Conservation (phyloP, 1,139 yeast species). For the Pichia sp. region DNA sequence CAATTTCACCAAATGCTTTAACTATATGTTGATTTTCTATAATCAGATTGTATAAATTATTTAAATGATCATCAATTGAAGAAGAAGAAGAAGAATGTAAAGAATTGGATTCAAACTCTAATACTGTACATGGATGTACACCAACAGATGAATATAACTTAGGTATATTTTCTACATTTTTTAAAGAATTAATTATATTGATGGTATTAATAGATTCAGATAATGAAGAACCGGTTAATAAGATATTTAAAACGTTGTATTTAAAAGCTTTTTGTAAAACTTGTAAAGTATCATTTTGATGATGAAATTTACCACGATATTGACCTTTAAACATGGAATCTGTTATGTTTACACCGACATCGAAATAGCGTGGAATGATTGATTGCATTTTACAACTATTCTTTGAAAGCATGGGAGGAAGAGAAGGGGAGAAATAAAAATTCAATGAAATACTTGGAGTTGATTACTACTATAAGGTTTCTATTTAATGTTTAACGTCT, state of each 20-base stretch:
- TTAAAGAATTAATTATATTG: slow-evolving; percentile 38
- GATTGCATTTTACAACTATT: not conserved
- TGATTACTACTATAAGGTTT: no score
- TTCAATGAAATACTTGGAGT: no score
- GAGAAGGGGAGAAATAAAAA: no score
- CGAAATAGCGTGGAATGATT: slow-evolving; percentile 24
- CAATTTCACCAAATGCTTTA: slow-evolving; percentile 88
- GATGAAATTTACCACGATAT: slow-evolving; percentile 61
- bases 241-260: slow-evolving; percentile 60
- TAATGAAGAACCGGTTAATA: slow-evolving; percentile 79
- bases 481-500: no score
- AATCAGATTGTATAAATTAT: slow-evolving; percentile 44
- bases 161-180: slow-evolving; percentile 23
- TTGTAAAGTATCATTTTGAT: slow-evolving; percentile 56
- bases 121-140: slow-evolving; percentile 87
- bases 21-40: slow-evolving; percentile 49
- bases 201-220: slow-evolving; percentile 51
- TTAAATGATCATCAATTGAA: slow-evolving; percentile 33
- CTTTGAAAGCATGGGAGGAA: not conserved
- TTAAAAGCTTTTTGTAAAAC: slow-evolving; percentile 63
- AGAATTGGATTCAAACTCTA: slow-evolving; percentile 40
- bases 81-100: not conserved
- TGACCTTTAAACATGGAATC: slow-evolving; percentile 82
- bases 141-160: slow-evolving; percentile 70
- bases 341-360: slow-evolving; percentile 61